Conservation (phyloP, 208 protist genomes). For the Trypanosoma cruzi region DNA sequence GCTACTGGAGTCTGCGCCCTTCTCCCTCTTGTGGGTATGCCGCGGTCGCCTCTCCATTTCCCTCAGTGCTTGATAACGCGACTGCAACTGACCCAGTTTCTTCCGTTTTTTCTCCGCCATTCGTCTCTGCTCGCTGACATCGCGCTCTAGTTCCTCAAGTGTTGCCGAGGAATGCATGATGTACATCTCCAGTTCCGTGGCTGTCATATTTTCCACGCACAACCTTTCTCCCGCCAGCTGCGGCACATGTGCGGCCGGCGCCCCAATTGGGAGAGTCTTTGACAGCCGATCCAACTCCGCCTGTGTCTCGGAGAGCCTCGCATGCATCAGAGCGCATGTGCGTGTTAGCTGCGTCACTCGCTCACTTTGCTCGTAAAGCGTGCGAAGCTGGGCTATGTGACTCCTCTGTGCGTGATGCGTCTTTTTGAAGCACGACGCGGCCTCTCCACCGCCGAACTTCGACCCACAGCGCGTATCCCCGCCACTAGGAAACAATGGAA, state of each 20-base stretch:
- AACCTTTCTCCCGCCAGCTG: constrained; percentile 11
- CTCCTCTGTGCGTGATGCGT: constrained; percentile 55
- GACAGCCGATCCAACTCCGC: constrained; percentile 53
- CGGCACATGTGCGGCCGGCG: constrained; percentile 1
- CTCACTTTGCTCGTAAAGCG: constrained; percentile 38
- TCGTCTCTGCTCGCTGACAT: constrained; percentile 55
- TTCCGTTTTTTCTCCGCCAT: constrained; percentile 42
- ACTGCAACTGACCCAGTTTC: constrained; percentile 34
- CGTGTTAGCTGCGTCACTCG: constrained; percentile 49
- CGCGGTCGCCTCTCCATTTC: not conserved
- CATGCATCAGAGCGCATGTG: constrained; percentile 65
- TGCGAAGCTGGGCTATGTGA: constrained; percentile 46
- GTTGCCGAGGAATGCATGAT: constrained; percentile 51
- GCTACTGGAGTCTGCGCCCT: constrained; percentile 4
- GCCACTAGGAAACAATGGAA: constrained; percentile 52
- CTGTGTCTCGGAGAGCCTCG: constrained; percentile 40
- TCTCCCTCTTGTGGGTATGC: not conserved
- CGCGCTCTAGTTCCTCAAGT: constrained; percentile 45
- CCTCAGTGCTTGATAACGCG: constrained; percentile 40
- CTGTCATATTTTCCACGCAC: constrained; percentile 51
- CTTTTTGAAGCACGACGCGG: constrained; percentile 7
- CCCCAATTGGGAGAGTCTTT: constrained; percentile 41
- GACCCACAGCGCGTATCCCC: not conserved
- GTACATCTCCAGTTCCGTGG: constrained; percentile 79
- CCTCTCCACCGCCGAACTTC: not conserved